Evolutionary conservation across 2,329 filamentous ascomycete genomes (phyloP), one percentile per base, ranked within the genome.

Genomic region (Ceratocystis cubensis): DNA sequence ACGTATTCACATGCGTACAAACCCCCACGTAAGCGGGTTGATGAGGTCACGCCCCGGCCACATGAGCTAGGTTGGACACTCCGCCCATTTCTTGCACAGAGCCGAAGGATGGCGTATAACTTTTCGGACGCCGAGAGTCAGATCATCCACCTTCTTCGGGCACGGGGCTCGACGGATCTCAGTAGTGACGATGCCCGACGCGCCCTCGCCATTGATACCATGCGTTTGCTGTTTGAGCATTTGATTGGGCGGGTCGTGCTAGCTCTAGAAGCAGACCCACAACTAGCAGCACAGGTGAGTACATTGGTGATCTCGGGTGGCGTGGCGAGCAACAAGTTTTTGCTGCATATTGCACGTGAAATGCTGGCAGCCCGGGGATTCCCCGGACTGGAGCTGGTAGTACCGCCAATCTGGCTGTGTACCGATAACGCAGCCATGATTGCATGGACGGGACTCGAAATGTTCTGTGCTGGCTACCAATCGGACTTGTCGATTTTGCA

Each of bases 391-490:
- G 71, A 80, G 10, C 75, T 96, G 6, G 76, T 87, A 37, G 88
- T 88, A 66, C 93, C 94, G n/a, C 91, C 91, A 2, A 75, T 83
- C 8, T 79, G 80, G 53, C 80, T 93, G 65, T 97, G 94, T 73
- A 96, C 91, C 0, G 94, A 99, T 73, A 97, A 99, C 75, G 94
- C 94, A 13, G 90, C 91, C 61, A 99, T 99, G 94, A 92, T 97
- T 73, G 93, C 88, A 1, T 97, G 94, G 93, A 81, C 92, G 0
- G 94, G 88, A 0, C 82, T 92, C 70, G 92, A 97, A 76, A 96
- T 99, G 92, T 96, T 83, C 72, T 82, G 88, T 74, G 84, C 83
- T 0, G 92, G 93, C 0, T 92, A 84, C 80, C 76, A 79, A 67
- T 87, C 84, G 7, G 81, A 82, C 22, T 72, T 92, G 66, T 79